phyloP scores from a whole-genome alignment of 768 basidiomycete species.

The Russula earlei region DNA sequence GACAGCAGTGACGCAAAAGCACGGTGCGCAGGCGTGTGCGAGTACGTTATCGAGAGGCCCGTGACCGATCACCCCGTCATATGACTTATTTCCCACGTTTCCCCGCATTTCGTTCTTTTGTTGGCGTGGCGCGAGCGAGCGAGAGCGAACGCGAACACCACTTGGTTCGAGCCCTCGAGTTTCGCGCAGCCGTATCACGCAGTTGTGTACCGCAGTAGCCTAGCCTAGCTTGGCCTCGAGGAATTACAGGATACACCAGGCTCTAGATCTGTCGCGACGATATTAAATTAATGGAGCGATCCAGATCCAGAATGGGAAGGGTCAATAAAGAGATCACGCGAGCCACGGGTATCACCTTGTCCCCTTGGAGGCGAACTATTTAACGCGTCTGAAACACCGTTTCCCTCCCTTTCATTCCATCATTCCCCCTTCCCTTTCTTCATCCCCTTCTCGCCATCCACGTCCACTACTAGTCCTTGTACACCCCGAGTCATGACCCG shows the following conservation, averaged over 20 bases:
- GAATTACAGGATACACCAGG: too few relatives aligned
- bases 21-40: too few relatives aligned
- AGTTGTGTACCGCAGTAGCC: too few relatives aligned
- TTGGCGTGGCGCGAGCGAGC: too few relatives aligned
- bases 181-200: background rate
- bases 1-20: too few relatives aligned
- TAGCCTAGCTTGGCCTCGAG: too few relatives aligned
- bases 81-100: slow-evolving; percentile 13
- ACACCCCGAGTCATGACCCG: slow-evolving; percentile 52
- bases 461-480: background rate
- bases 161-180: background rate
- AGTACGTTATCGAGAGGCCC: too few relatives aligned
- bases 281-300: too few relatives aligned
- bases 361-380: slow-evolving; percentile 3
- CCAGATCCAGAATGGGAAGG: background rate
- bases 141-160: too few relatives aligned
- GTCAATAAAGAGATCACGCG: background rate
- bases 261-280: too few relatives aligned
- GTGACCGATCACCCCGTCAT: background rate
- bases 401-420: background rate
- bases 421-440: background rate
- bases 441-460: background rate
- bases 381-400: background rate
- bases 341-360: slow-evolving; percentile 2
- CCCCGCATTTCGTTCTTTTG: slow-evolving; percentile 3